A percentile compares a stretch with the other conserved stretches of the same genome.
These are phyloP conservation scores for Scheffersomyces lignosus DNA, from an alignment of 805 yeast genomes.

Conservation along the genomic window DNA sequence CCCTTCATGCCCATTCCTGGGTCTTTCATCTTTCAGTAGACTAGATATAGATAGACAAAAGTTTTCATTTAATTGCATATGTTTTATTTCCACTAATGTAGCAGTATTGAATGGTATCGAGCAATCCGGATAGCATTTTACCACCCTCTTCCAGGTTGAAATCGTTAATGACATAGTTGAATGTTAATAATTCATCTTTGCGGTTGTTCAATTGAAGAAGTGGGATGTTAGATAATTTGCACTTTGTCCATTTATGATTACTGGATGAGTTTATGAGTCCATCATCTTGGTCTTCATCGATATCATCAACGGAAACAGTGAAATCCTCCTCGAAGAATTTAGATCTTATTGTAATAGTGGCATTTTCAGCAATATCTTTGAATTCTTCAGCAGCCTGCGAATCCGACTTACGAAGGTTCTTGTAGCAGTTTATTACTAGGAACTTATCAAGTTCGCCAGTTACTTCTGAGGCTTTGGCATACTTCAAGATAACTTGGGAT, in stretches of 20 bases:
- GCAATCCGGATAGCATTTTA: slow-evolving; percentile 14
- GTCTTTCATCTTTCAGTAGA: slow-evolving; percentile 13
- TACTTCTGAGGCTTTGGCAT: slow-evolving; percentile 1
- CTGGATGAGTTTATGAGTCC: slow-evolving; percentile 25
- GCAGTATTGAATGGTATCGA: slow-evolving; percentile 31
- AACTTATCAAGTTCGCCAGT: slow-evolving; percentile 21
- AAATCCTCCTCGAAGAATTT: slow-evolving; percentile 36
- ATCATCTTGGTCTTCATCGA: slow-evolving; percentile 14
- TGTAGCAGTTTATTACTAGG: slow-evolving; percentile 17
- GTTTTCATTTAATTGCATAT: slow-evolving; percentile 14
- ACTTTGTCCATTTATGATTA: slow-evolving; percentile 37
- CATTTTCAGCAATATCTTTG: slow-evolving; percentile 11
- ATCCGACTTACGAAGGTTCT: slow-evolving; percentile 4
- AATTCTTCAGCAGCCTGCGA: neutral
- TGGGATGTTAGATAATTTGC: slow-evolving; percentile 38
- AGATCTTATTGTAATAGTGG: slow-evolving; percentile 26
- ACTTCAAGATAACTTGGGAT: slow-evolving; percentile 16
- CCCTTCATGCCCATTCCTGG: slow-evolving; percentile 28
- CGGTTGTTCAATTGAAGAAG: slow-evolving; percentile 31
- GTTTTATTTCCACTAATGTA: slow-evolving; percentile 37
- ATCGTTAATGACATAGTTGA: slow-evolving; percentile 24
- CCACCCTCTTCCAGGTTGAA: slow-evolving; percentile 5
- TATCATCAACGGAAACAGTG: slow-evolving; percentile 12
- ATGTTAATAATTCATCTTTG: slow-evolving; percentile 31
- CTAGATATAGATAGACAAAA: slow-evolving; percentile 7